Evolutionary conservation across 108 stramenopile genomes (phyloP).

Genomic region (Skeletonema potamos): DNA sequence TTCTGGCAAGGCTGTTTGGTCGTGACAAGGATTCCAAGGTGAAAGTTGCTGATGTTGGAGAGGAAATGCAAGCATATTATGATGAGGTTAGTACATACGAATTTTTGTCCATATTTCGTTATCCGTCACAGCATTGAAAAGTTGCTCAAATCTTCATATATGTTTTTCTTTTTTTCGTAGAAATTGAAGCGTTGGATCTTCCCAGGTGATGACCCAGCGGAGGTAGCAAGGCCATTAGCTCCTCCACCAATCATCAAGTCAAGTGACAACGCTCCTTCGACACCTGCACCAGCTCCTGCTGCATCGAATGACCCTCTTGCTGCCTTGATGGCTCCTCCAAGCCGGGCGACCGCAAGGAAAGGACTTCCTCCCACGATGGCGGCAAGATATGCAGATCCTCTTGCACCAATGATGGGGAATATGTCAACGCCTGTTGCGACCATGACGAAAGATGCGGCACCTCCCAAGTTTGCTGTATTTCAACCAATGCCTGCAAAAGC

Average conservation of each 20-base stretch:
- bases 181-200: constrained; percentile 70
- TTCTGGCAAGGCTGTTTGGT: constrained; percentile 71
- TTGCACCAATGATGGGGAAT: constrained; percentile 46
- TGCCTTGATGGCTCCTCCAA: constrained; percentile 88
- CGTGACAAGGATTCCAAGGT: constrained; percentile 68
- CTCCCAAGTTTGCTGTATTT: constrained; percentile 46
- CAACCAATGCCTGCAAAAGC: constrained; percentile 33
- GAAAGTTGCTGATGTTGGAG: constrained; percentile 61
- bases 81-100: constrained; percentile 24
- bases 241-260: constrained; percentile 72
- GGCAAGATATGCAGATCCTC: constrained; percentile 38
- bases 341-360: constrained; percentile 26
- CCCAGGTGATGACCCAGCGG: constrained; percentile 80
- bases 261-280: constrained; percentile 9
- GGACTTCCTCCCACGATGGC: constrained; percentile 14
- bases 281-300: constrained; percentile 19
- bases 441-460: constrained; percentile 1
- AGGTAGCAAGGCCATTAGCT: constrained; percentile 67
- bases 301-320: constrained; percentile 80
- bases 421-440: constrained; percentile 5
- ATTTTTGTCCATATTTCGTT: neutral
- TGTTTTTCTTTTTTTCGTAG: constrained; percentile 4
- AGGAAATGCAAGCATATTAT: constrained; percentile 83
- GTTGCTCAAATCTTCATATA: constrained; percentile 5
- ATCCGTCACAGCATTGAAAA: neutral